Base-by-base conservation (phyloP, 139 green algal species). In the Spirogloea muscicola region DNA sequence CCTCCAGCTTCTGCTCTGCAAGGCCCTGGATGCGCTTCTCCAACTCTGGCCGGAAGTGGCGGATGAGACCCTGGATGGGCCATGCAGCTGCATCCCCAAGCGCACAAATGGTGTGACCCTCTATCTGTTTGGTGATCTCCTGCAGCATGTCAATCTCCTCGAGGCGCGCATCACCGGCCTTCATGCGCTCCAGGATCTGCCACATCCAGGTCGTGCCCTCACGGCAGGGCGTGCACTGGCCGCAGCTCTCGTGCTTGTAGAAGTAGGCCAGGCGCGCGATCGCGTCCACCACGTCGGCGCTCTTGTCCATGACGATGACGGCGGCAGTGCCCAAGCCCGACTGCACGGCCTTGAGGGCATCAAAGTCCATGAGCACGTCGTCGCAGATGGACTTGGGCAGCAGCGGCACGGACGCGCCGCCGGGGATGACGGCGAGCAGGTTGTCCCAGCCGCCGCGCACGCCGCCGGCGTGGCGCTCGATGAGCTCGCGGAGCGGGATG, bases 301-400 rank as follows among this genome's bases (percentile, higher is more conserved):
- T 87, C 86, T 98, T 98, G 85, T 98, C 91, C 93, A 98, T 98
- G 33, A 98, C 94, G 61, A 98, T 98, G n/a, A 98, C 94, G 1
- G 93, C 94, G 1, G 93, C 94, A 6, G 94, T 98, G 43, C 94
- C 94, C 71, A 98, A 85, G 51, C 91, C 92, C 2, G 82, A 89
- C 77, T 92, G 85, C 70, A 73, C 82, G 72, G 89, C 90, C 87
- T 97, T 97, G 3, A 98, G 85, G 0, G 90, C 89, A 65, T 98
- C 94, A 85, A 95, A 98, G 87, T 98, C 94, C 94, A 98, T 98
- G 1, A 98, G 84, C 60, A 97, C 92, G 25, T 91, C 85, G 29
- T 93, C 89, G 74, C 91, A 94, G 29, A 91, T 77, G 10, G 72
- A 68, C 84, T 95, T 94, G 41, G 94, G 90, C 51, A 98, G 87